Conservation (phyloP, 768 basidiomycete genomes). For the Phanerochaete carnosa region DNA sequence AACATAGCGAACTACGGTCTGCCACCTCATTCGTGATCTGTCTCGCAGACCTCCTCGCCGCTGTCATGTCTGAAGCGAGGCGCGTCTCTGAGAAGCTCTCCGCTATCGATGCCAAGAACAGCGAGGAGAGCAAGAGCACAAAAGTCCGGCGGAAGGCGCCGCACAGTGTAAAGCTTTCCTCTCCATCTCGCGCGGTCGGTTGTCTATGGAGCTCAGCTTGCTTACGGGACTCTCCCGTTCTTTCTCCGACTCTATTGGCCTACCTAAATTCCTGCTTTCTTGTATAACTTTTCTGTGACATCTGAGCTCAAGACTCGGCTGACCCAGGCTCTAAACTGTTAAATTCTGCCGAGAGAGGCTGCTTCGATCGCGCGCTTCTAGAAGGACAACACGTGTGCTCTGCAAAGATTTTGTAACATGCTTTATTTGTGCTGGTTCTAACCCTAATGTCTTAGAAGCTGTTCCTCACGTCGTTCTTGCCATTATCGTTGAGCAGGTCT, state of each 20-base stretch:
- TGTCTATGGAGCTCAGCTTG: background rate
- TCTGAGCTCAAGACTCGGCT: slow-evolving; percentile 62
- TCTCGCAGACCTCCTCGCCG: slow-evolving; percentile 78
- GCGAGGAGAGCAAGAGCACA: slow-evolving; percentile 60
- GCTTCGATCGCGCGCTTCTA: slow-evolving; percentile 68
- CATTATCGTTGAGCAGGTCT: too few relatives aligned
- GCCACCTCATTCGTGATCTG: background rate
- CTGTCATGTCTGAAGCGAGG: slow-evolving; percentile 62
- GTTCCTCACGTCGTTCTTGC: too few relatives aligned
- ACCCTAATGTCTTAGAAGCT: too few relatives aligned
- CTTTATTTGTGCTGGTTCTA: too few relatives aligned
- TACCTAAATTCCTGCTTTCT: background rate
- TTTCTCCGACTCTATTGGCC: background rate
- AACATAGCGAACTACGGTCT: slow-evolving; percentile 71
- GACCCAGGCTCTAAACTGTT: slow-evolving; percentile 67
- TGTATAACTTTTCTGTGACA: background rate
- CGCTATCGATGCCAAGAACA: slow-evolving; percentile 50
- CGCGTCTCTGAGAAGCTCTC: slow-evolving; percentile 59
- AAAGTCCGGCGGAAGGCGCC: slow-evolving; percentile 65
- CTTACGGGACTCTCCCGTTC: background rate
- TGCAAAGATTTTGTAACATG: slow-evolving; percentile 37
- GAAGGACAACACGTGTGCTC: slow-evolving; percentile 59
- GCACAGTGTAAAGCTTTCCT: slow-evolving; percentile 51
- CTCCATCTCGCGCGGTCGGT: background rate
- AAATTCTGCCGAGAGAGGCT: slow-evolving; percentile 68